phyloP scores from a whole-genome alignment of 2,329 filamentous ascomycete genomes.

The Macrophomina pseudophaseolina region DNA sequence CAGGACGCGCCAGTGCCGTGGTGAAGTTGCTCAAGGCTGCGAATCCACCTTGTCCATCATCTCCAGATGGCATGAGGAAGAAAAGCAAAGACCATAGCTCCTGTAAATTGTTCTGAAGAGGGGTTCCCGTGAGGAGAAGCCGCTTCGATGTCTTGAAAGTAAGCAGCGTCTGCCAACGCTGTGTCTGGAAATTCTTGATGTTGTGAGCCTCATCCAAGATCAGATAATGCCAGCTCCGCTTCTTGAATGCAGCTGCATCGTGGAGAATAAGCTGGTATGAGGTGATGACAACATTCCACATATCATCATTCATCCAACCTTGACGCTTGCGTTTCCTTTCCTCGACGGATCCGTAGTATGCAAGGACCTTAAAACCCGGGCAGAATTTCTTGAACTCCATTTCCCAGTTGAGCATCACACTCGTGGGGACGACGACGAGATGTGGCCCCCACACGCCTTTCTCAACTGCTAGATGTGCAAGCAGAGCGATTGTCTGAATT shows the following conservation, averaged over 20 bases:
- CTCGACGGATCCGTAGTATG: slow-evolving; percentile 93
- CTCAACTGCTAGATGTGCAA: slow-evolving; percentile 89
- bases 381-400: slow-evolving; percentile 99
- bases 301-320: slow-evolving; percentile 90
- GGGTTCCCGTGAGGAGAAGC: slow-evolving; percentile 89
- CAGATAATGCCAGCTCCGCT: slow-evolving; percentile 95
- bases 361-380: slow-evolving; percentile 95
- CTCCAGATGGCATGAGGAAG: slow-evolving; percentile 89
- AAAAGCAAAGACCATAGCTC: slow-evolving; percentile 97
- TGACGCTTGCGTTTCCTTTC: slow-evolving; percentile 89
- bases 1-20: slow-evolving; percentile 92
- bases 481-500: slow-evolving; percentile 92
- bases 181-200: slow-evolving; percentile 99
- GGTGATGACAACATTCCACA: slow-evolving; percentile 96
- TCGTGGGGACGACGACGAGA: slow-evolving; percentile 93
- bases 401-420: slow-evolving; percentile 99
- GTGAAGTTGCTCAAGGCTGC: slow-evolving; percentile 96
- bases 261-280: slow-evolving; percentile 96
- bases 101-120: slow-evolving; percentile 94
- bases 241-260: slow-evolving; percentile 91
- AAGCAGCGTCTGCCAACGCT: slow-evolving; percentile 93
- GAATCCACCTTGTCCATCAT: slow-evolving; percentile 85
- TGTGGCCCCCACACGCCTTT: slow-evolving; percentile 96
- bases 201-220: slow-evolving; percentile 98
- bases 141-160: slow-evolving; percentile 90